Base-by-base conservation (phyloP, 192 early-diverging fungal genomes). In the Entophlyctis luteolus region DNA sequence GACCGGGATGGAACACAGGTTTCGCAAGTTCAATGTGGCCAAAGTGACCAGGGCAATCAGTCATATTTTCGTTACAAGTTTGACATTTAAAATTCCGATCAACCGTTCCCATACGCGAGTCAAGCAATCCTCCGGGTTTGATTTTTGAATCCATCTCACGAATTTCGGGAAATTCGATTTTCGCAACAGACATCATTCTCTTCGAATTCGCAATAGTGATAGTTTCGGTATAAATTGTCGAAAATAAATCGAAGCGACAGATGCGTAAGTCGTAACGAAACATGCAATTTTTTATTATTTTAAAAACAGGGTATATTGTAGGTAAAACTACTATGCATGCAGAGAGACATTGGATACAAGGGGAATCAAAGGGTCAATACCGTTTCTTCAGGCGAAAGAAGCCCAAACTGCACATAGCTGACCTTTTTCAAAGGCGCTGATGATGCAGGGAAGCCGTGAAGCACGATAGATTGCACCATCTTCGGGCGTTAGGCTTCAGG, bases 31-130 rank as follows among this genome's bases (percentile, higher is more conserved):
- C 91, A 75, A 99, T 93, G 71, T 96, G 91, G 12, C 91, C 96
- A 86, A 99, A 99, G 75, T 99, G 96, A 50, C 96, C 95, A 46
- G 93, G 93, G 73, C 96, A 99, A 69, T 93, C 90, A 18, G 86
- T 84, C 93, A 94, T 95, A 71, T 88, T 90, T 70, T 95, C 92
- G 53, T 88, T 88, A 77, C 96, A 99, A 6, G 96, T 98, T 62
- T 90, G 88, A 74, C 96, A 99, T 78, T 92, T 94, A 84, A 93
- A 94, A 72, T 94, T 94, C 60, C 93, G 88, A 75, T 99, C 94
- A 65, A 96, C 93, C 16, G 96, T 98, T 33, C 96, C 96, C 90
- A 99, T 88, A 32, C 94, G 85, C 46, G 93, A 87, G 75, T 99
- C 96, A 29, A 94, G 74, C 38, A 98, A 77, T 54, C 96, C 96